Percentiles rank a stretch among this genome's conserved stretches.
Evolutionary conservation across 768 basidiomycete genomes (phyloP).

Genomic region (Suillus fuscotomentosus): DNA sequence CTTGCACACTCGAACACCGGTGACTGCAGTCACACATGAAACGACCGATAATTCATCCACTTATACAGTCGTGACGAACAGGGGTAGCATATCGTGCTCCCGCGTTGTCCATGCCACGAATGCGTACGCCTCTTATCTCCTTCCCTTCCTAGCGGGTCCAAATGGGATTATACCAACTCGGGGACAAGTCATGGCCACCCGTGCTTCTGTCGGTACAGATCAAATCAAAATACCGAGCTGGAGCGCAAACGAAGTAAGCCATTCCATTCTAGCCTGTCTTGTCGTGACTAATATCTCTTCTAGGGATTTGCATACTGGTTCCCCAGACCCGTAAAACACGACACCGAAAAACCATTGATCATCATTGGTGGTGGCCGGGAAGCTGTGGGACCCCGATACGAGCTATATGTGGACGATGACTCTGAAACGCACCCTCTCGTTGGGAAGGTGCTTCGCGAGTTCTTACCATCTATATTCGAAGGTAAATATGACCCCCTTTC

Average conservation of each 20-base stretch:
- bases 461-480: slow-evolving; percentile 59
- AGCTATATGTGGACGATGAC: slow-evolving; percentile 60
- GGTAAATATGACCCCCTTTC: slow-evolving; percentile 40
- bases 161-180: slow-evolving; percentile 62
- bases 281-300: neutral
- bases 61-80: slow-evolving; percentile 52
- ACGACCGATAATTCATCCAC: neutral
- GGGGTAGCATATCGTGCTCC: slow-evolving; percentile 59
- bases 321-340: slow-evolving; percentile 49
- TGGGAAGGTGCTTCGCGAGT: slow-evolving; percentile 50
- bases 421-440: slow-evolving; percentile 46
- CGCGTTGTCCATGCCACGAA: slow-evolving; percentile 88
- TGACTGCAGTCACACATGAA: slow-evolving; percentile 38
- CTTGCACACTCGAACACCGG: slow-evolving; percentile 76
- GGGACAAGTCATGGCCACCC: slow-evolving; percentile 58
- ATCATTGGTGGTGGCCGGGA: slow-evolving; percentile 74
- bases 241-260: slow-evolving; percentile 38
- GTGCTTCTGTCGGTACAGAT: slow-evolving; percentile 38
- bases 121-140: slow-evolving; percentile 72
- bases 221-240: slow-evolving; percentile 45
- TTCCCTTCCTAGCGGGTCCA: slow-evolving; percentile 62
- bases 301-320: slow-evolving; percentile 79
- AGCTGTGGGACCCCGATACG: slow-evolving; percentile 37
- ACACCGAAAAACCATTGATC: slow-evolving; percentile 48
- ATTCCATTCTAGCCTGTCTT: neutral